Conservation (phyloP, 2,329 filamentous ascomycete genomes). For the Botrytis fabae region DNA sequence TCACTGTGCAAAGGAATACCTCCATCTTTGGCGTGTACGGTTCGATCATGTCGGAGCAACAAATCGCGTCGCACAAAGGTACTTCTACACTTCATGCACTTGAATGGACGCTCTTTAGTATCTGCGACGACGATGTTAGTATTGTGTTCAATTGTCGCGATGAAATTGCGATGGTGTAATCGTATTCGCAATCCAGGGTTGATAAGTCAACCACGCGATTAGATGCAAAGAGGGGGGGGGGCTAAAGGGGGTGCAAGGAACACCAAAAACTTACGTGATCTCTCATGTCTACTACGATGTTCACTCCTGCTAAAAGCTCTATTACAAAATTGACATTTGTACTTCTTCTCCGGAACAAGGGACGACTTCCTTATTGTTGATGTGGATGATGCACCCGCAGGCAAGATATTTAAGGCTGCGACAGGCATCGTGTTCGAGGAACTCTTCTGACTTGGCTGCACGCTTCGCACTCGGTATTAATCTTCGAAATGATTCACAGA, state of each 20-base stretch:
- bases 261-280: constrained; percentile 78
- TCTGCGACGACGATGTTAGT: constrained; percentile 55
- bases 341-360: constrained; percentile 89
- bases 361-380: constrained; percentile 74
- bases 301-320: constrained; percentile 96
- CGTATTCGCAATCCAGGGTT: constrained; percentile 7
- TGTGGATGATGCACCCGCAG: constrained; percentile 61
- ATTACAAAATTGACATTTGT: constrained; percentile 99
- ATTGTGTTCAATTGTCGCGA: constrained; percentile 14
- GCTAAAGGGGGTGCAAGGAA: constrained; percentile 18
- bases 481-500: constrained; percentile 32
- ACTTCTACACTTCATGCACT: constrained; percentile 96
- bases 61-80: constrained; percentile 98
- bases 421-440: constrained; percentile 59
- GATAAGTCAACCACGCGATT: constrained; percentile 24
- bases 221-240: constrained; percentile 30
- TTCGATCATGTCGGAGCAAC: constrained; percentile 93
- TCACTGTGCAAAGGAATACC: constrained; percentile 92
- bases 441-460: background rate
- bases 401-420: constrained; percentile 55
- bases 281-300: constrained; percentile 93
- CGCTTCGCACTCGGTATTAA: constrained; percentile 7
- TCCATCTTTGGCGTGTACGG: constrained; percentile 97
- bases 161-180: background rate
- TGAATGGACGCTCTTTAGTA: constrained; percentile 98